These are phyloP conservation scores for Cutaneotrichosporon sp. DNA, from an alignment of 1,284 basidiomycete genomes.

Conservation along the genomic window DNA sequence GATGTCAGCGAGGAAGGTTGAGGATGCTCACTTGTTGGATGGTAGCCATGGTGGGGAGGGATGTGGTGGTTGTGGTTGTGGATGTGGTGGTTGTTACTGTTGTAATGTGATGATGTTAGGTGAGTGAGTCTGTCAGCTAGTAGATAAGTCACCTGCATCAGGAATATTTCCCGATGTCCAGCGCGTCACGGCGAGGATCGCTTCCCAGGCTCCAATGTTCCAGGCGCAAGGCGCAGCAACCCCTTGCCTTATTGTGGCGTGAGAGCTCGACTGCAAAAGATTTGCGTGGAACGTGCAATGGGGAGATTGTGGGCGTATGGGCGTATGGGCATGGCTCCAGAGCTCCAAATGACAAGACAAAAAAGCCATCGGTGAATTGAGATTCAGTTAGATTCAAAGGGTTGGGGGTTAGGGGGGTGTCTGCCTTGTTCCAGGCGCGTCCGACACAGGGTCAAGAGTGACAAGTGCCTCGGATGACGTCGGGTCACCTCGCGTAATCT, in stretches of 20 bases:
- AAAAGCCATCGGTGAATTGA: neutral
- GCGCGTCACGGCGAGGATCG: neutral
- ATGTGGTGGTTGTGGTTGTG: neutral
- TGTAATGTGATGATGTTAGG: too few species aligned
- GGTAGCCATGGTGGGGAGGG: neutral
- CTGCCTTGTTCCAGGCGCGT: too few species aligned
- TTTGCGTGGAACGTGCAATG: conserved; percentile 5
- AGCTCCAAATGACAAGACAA: neutral
- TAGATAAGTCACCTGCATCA: neutral
- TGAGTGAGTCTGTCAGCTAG: neutral
- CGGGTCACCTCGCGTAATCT: neutral
- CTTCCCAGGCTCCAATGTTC: neutral
- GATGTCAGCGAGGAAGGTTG: neutral
- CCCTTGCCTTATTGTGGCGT: neutral
- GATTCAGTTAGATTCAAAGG: neutral
- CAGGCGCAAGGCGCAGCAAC: neutral
- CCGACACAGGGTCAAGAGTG: too few species aligned
- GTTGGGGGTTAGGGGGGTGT: neutral
- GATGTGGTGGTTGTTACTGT: too few species aligned
- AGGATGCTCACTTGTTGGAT: neutral
- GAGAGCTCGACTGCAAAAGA: neutral
- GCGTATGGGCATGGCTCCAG: too few species aligned
- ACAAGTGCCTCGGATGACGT: neutral
- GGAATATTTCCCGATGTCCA: neutral
- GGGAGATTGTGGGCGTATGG: neutral